A percentile compares a stretch with the other conserved stretches of the same genome.
These are phyloP conservation scores for Haplographium delicatum DNA, from an alignment of 495 filamentous ascomycete genomes.

Conservation along the genomic window DNA sequence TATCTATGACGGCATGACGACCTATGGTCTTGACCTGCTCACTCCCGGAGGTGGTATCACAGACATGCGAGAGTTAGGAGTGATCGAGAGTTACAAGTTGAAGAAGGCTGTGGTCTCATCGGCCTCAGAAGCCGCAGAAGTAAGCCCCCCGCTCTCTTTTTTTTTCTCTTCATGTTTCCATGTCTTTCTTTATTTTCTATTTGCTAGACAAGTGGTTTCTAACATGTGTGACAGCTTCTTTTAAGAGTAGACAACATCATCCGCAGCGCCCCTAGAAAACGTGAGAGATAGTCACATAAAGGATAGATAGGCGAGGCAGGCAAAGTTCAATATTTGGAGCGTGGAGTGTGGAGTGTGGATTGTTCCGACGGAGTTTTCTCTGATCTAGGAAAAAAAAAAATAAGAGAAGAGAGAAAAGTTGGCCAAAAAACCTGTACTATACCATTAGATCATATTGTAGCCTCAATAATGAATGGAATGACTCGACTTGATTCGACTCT, in stretches of 20 bases:
- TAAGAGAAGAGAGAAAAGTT: conserved; percentile 12
- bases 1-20: conserved; percentile 89
- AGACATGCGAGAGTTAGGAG: conserved; percentile 92
- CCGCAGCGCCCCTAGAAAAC: conserved; percentile 65
- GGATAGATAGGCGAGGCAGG: too few relatives aligned
- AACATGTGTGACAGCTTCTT: conserved; percentile 50
- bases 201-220: too few relatives aligned
- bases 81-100: conserved; percentile 97
- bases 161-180: too few relatives aligned
- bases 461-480: conserved; percentile 25
- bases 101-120: conserved; percentile 95
- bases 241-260: conserved; percentile 87
- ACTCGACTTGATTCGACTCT: neutral
- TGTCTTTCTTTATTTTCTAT: too few relatives aligned
- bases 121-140: conserved; percentile 93
- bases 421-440: conserved; percentile 23
- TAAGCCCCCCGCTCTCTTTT: conserved; percentile 37
- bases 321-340: too few relatives aligned
- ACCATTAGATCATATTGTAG: conserved; percentile 27
- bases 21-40: conserved; percentile 82
- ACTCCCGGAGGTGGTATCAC: conserved; percentile 89
- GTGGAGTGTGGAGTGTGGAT: too few relatives aligned
- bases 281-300: conserved; percentile 52
- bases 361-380: conserved; percentile 13
- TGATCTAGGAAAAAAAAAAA: too few relatives aligned